A percentile compares a stretch with the other conserved stretches of the same genome.
Conservation (phyloP, 345 rosid genomes). For the Syzygium grande region DNA sequence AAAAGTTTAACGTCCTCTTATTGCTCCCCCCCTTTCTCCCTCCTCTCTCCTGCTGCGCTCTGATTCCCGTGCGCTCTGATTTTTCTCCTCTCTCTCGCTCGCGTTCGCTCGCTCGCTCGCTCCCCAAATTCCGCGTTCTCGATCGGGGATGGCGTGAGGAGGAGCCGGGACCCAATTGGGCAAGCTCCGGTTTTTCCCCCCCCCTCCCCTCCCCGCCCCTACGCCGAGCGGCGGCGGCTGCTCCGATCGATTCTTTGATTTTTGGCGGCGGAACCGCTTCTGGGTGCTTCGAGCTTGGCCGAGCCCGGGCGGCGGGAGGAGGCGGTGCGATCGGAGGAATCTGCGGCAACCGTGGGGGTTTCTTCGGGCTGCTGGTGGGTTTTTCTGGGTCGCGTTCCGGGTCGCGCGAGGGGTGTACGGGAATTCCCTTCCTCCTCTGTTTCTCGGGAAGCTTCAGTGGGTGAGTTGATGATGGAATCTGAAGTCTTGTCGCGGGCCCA, state of each 20-base stretch:
- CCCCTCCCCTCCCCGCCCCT: too few species aligned
- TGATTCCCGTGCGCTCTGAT: neutral
- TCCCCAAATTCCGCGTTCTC: neutral
- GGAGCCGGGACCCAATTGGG: neutral
- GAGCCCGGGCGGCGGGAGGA: neutral
- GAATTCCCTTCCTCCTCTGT: too few species aligned
- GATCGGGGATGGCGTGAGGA: neutral
- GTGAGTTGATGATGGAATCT: neutral
- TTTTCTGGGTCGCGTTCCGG: neutral
- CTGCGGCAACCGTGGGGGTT: neutral
- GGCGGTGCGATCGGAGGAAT: neutral
- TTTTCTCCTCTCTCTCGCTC: neutral
- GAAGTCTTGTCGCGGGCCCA: neutral
- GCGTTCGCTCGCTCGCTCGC: neutral
- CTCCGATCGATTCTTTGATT: neutral
- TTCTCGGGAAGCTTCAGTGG: neutral
- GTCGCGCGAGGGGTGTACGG: neutral
- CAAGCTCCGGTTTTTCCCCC: neutral
- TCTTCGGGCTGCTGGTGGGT: neutral
- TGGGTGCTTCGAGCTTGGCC: neutral
- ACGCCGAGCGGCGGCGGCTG: neutral
- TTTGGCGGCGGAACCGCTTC: neutral
- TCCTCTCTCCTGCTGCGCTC: neutral
- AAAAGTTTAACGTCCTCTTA: slow-evolving; percentile 11
- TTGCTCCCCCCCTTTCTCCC: neutral